Evolutionary conservation across 306 rosid genomes (phyloP), one percentile per base, ranked within the genome.

Genomic region (Trichosanthes truncata): DNA sequence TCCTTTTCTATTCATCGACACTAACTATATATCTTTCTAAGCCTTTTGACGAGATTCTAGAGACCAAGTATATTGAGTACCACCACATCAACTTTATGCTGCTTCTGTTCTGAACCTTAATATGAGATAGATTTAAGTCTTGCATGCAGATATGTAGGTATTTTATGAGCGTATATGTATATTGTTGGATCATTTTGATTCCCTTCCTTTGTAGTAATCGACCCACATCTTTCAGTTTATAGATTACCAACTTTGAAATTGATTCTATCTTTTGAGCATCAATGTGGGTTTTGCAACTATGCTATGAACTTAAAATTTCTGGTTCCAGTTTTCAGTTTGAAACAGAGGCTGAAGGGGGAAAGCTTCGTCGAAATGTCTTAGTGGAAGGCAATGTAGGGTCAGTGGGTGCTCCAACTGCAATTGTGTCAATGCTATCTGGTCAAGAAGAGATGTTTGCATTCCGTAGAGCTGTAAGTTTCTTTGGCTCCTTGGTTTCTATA

Each of bases 401-500:
- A 67, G 96, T 89, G 78, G 97, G 93, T 67, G 53, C 92, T 78
- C 89, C 93, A 21, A 77, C 86, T 25, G 89, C 91, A 31, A 89
- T 95, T 80, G 85, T 90, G 77, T 85, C 97, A 43, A 88, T 89
- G 87, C 82, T 91, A 59, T 95, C 98, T 57, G 97, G 97, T 77
- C 96, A 91, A 84, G 98, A 95, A 87, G 98, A 95, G 86, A 86
- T 86, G 90, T 92, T 95, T 89, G 97, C 98, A 78, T 95, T 95
- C 84, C 91, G 86, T 48, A 88, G 97, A 84, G 98, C 97, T 79
- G 98, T 93, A 86, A 92, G 97, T 91, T 62, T 55, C 33, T 52
- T 81, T 21, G 82, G n/a, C n/a, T n/a, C 29, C 74, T 41, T 75
- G 29, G 69, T 11, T 60, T 23, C 41, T 31, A 8, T 61, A 36